A percentile compares a stretch with the other conserved stretches of the same genome.
phyloP scores from a whole-genome alignment of 2,329 filamentous ascomycete species.

The Tolypocladium amazonense region DNA sequence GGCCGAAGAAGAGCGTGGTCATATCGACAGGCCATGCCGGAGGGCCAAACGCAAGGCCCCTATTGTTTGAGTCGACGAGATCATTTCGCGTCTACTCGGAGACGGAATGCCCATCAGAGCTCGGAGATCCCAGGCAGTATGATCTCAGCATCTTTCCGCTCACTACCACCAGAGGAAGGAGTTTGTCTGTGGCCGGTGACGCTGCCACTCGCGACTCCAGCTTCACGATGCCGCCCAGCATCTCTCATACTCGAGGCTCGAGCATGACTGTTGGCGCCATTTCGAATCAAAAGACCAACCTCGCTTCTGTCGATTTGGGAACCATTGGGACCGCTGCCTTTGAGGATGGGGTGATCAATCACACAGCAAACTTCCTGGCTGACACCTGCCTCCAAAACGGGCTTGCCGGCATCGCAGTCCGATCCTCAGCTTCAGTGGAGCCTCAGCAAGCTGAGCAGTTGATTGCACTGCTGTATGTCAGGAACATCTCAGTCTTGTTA shows the following conservation, averaged over 20 bases:
- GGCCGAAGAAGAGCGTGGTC: not conserved
- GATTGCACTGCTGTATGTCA: slow-evolving; percentile 1
- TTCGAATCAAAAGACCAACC: not conserved
- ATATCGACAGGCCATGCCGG: not conserved
- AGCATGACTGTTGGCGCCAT: not conserved
- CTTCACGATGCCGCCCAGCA: not conserved
- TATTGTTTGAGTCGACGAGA: not conserved
- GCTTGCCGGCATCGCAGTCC: slow-evolving; percentile 1
- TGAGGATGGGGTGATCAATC: not conserved
- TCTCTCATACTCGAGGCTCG: not conserved
- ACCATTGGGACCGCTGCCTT: not conserved
- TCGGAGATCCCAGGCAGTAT: not conserved
- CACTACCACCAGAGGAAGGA: not conserved
- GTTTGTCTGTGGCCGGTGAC: not conserved
- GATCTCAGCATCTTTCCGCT: not conserved
- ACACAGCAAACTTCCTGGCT: not conserved
- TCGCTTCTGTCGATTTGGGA: slow-evolving; percentile 1
- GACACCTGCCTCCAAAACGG: not conserved
- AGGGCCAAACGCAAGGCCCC: not conserved
- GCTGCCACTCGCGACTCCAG: not conserved
- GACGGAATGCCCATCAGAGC: not conserved
- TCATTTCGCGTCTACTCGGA: not conserved
- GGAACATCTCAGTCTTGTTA: slow-evolving; percentile 8
- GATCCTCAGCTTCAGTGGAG: slow-evolving; percentile 2
- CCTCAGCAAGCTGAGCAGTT: slow-evolving; percentile 1